These are phyloP conservation scores for Acacia crassicarpa DNA, from an alignment of 306 rosid genomes.

Conservation along the genomic window DNA sequence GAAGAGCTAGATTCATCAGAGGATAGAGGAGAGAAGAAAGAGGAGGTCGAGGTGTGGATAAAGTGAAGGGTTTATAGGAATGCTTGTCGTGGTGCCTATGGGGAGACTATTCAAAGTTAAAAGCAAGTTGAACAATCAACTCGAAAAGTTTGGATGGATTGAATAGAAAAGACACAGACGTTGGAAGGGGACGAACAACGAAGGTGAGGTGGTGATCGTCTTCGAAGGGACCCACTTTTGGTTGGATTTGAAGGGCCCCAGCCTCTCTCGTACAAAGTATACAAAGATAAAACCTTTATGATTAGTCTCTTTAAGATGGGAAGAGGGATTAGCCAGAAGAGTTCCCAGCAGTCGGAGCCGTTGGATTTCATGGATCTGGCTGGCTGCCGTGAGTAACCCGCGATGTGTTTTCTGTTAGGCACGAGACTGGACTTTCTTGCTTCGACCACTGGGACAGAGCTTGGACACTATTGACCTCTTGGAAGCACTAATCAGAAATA, in stretches of 20 bases:
- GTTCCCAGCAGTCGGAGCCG: not conserved
- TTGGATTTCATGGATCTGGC: not conserved
- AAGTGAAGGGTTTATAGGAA: not conserved
- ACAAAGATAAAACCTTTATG: not conserved
- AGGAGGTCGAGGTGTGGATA: too few species aligned
- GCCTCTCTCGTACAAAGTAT: not conserved
- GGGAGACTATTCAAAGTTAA: constrained; percentile 22
- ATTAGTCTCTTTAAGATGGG: not conserved
- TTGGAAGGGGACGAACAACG: not conserved
- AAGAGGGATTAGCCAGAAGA: not conserved
- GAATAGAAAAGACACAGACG: constrained; percentile 4
- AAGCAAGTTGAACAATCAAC: constrained; percentile 34
- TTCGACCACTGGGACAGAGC: not conserved
- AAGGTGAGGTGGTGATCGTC: constrained; percentile 7
- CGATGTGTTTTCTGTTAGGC: not conserved
- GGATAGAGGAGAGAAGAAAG: not conserved
- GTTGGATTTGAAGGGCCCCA: constrained; percentile 7
- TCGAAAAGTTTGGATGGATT: constrained; percentile 23
- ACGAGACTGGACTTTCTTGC: not conserved
- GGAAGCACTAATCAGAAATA: not conserved
- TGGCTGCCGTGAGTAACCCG: not conserved
- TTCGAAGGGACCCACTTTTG: not conserved
- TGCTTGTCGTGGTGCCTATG: not conserved
- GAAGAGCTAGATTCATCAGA: not conserved
- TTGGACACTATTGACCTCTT: not conserved